Conservation (phyloP, 2,329 filamentous ascomycete genomes). For the Epichloe glyceriae region DNA sequence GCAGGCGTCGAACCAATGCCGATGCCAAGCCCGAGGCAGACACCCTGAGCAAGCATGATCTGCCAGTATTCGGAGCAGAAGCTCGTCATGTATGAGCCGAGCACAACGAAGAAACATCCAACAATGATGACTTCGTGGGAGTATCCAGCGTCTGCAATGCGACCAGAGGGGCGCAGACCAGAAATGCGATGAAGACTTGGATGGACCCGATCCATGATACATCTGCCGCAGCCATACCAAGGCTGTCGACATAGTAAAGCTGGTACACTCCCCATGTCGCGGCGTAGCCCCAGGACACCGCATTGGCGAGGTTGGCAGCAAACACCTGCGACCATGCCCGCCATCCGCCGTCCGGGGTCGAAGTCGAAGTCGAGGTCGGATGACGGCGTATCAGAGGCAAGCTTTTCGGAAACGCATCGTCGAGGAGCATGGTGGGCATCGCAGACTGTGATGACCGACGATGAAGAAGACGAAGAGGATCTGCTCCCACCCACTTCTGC, state of each 20-base stretch:
- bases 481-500: background rate
- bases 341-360: conserved; percentile 30
- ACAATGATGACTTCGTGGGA: conserved; percentile 25
- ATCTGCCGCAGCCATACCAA: conserved; percentile 22
- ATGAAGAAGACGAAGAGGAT: background rate
- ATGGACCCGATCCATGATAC: conserved; percentile 35
- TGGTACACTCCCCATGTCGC: conserved; percentile 41
- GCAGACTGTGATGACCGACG: background rate
- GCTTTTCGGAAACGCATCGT: background rate
- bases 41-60: conserved; percentile 39
- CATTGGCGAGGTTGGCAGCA: conserved; percentile 33
- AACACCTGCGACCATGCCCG: conserved; percentile 38
- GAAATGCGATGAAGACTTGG: conserved; percentile 37
- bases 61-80: conserved; percentile 35
- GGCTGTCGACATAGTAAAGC: conserved; percentile 29
- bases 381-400: background rate
- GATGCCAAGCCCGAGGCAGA: conserved; percentile 37
- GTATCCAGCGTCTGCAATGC: conserved; percentile 38
- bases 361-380: background rate
- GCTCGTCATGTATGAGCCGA: conserved; percentile 36
- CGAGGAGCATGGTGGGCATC: background rate
- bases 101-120: conserved; percentile 28
- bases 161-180: conserved; percentile 34
- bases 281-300: conserved; percentile 37
- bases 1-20: conserved; percentile 46